Conservation (phyloP, 192 early-diverging fungal species). For the Umbelopsis sp. region DNA sequence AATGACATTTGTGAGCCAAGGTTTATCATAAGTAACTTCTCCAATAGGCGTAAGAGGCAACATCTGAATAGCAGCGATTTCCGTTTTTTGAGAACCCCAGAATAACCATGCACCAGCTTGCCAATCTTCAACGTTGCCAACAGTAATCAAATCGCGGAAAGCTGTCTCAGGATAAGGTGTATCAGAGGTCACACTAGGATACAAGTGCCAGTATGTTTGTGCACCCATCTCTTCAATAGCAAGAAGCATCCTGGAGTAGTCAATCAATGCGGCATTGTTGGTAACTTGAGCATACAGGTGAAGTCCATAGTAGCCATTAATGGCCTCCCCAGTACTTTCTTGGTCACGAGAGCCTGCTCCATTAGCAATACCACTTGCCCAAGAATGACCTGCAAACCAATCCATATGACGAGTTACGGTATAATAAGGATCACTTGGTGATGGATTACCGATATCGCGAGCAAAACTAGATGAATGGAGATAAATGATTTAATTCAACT, state of each 20-base stretch:
- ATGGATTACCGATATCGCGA: slow-evolving; percentile 62
- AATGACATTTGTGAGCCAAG: slow-evolving; percentile 50
- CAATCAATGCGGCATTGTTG: slow-evolving; percentile 37
- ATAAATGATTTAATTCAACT: neutral
- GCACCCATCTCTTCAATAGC: slow-evolving; percentile 51
- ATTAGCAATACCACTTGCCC: slow-evolving; percentile 51
- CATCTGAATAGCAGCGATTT: slow-evolving; percentile 60
- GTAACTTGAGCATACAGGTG: slow-evolving; percentile 48
- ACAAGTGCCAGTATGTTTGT: slow-evolving; percentile 58
- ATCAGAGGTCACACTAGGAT: slow-evolving; percentile 17
- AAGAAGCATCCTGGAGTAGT: slow-evolving; percentile 49
- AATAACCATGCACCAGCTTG: slow-evolving; percentile 38
- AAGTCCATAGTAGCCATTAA: slow-evolving; percentile 60
- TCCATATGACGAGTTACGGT: slow-evolving; percentile 56
- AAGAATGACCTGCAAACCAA: slow-evolving; percentile 59
- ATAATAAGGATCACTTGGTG: slow-evolving; percentile 43
- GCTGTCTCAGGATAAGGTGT: slow-evolving; percentile 22
- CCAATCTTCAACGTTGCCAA: slow-evolving; percentile 35
- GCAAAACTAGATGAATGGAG: slow-evolving; percentile 27
- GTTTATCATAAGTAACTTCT: slow-evolving; percentile 32
- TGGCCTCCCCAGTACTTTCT: slow-evolving; percentile 54
- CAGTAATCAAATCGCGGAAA: slow-evolving; percentile 43
- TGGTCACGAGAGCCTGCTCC: slow-evolving; percentile 46
- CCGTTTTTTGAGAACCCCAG: slow-evolving; percentile 52
- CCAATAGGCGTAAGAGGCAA: slow-evolving; percentile 55